phyloP scores from a whole-genome alignment of 2,329 filamentous ascomycete species.

The Pseudogymnoascus sp. region DNA sequence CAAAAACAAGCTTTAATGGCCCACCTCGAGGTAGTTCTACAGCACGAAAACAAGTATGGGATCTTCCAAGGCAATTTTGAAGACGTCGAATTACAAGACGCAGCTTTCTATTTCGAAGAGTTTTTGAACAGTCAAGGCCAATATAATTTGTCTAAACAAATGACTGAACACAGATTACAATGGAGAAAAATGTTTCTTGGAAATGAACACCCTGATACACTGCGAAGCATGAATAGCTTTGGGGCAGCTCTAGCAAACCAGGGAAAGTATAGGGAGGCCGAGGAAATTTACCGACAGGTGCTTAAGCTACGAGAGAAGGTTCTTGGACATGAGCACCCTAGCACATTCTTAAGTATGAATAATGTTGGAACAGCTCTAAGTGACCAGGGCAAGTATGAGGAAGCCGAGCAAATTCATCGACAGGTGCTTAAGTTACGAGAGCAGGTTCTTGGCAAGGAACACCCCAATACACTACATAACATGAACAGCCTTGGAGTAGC shows the following conservation, averaged over 20 bases:
- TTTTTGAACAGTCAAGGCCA: neutral
- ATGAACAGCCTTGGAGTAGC: conserved; percentile 11
- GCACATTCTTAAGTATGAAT: conserved; percentile 11
- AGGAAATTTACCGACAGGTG: neutral
- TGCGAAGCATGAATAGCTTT: conserved; percentile 20
- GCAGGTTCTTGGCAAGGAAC: neutral
- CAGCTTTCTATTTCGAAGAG: neutral
- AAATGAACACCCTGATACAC: conserved; percentile 19
- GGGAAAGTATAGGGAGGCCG: conserved; percentile 9
- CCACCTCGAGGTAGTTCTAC: neutral
- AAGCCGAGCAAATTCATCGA: neutral
- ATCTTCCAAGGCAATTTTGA: neutral
- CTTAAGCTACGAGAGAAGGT: conserved; percentile 8
- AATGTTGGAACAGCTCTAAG: neutral
- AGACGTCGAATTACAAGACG: conserved; percentile 5
- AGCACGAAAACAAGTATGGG: neutral
- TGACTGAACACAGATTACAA: neutral
- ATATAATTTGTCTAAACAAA: conserved; percentile 4
- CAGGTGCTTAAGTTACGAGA: neutral
- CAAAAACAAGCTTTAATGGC: neutral
- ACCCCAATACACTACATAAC: conserved; percentile 11
- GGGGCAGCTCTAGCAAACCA: conserved; percentile 8
- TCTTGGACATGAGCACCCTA: conserved; percentile 14
- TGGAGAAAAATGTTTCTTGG: conserved; percentile 18
- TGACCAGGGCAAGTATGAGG: neutral